Percentiles rank a stretch among this genome's conserved stretches.
phyloP scores from a whole-genome alignment of 2,329 filamentous ascomycete genomes.

The Orbilia brochopaga region DNA sequence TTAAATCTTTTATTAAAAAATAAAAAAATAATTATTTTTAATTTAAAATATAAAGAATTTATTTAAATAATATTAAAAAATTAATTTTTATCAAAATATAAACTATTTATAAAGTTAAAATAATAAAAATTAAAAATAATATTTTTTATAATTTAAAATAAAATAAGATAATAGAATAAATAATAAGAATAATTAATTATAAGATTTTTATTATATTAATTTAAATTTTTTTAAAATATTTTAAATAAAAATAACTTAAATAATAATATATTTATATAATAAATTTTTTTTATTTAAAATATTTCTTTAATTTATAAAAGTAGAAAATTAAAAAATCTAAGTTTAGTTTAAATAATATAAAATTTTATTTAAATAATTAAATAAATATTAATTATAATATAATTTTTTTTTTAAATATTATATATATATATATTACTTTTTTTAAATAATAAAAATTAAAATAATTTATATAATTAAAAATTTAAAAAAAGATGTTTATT shows the following conservation, averaged over 20 bases:
- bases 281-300: constrained; percentile 1
- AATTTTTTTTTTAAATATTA: constrained; percentile 16
- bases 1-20: constrained; percentile 7
- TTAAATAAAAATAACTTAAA: background rate
- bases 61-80: constrained; percentile 4
- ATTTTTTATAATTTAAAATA: background rate
- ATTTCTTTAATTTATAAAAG: background rate
- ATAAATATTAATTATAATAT: constrained; percentile 9
- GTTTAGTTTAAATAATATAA: constrained; percentile 9
- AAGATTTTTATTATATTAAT: background rate
- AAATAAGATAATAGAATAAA: background rate
- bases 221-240: background rate
- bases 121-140: background rate
- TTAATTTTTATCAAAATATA: background rate
- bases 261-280: constrained; percentile 1
- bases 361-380: constrained; percentile 8
- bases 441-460: constrained; percentile 12
- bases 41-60: background rate
- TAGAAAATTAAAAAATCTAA: no score
- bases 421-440: constrained; percentile 27
- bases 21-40: constrained; percentile 1
- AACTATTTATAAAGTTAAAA: background rate
- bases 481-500: no score
- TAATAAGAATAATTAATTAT: background rate
- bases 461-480: constrained; percentile 1